Percentiles rank a stretch among this genome's conserved stretches.
Conservation (phyloP, 495 filamentous ascomycete species). For the Aspergillus baeticus region DNA sequence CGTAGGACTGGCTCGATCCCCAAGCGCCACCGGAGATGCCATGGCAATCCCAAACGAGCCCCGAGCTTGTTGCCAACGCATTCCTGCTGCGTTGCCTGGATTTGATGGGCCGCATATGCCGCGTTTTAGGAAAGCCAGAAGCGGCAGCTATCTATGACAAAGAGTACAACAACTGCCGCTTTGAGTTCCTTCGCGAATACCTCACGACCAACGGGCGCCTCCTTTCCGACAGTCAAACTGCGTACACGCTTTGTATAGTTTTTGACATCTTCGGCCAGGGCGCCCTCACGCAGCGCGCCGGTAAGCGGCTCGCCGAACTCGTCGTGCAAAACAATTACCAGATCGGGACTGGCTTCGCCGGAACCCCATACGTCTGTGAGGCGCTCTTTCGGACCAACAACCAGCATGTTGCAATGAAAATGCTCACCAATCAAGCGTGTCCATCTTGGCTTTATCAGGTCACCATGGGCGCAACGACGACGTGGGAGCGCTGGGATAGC, state of each 20-base stretch:
- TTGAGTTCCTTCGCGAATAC: constrained; percentile 44
- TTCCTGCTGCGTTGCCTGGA: constrained; percentile 48
- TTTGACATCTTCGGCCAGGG: constrained; percentile 41
- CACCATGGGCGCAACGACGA: constrained; percentile 51
- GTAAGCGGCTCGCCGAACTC: constrained; percentile 30
- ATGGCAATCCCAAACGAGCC: constrained; percentile 26
- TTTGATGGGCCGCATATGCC: constrained; percentile 23
- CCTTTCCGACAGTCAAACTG: constrained; percentile 48
- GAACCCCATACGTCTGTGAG: constrained; percentile 48
- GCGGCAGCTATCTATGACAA: no score
- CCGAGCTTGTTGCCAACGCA: constrained; percentile 47
- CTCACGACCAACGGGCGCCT: constrained; percentile 38
- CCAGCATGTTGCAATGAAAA: constrained; percentile 29
- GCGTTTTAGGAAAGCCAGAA: no score
- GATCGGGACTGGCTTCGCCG: constrained; percentile 54
- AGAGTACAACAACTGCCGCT: constrained; percentile 22
- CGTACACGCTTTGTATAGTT: constrained; percentile 39
- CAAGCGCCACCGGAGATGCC: not conserved
- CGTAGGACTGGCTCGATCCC: not conserved
- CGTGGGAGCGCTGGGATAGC: constrained; percentile 58
- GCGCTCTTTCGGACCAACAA: constrained; percentile 37
- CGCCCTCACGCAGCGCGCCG: constrained; percentile 30
- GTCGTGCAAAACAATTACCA: constrained; percentile 37
- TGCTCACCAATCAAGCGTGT: constrained; percentile 39
- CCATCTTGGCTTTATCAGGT: constrained; percentile 55